phyloP scores from a whole-genome alignment of 768 basidiomycete species.

The Rhizopogon vesiculosus region DNA sequence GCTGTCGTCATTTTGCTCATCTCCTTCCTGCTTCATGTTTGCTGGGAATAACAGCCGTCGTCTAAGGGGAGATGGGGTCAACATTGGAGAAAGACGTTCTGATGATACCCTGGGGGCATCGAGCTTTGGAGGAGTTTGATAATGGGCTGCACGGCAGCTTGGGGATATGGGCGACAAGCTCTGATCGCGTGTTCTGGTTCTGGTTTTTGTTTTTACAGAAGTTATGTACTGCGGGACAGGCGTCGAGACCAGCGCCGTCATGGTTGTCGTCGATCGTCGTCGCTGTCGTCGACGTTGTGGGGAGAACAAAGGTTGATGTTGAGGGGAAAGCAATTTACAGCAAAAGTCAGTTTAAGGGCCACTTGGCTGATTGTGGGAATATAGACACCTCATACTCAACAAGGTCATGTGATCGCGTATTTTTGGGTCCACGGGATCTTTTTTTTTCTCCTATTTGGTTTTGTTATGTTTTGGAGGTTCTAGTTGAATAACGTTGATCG shows the following conservation, averaged over 20 bases:
- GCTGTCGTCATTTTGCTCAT: slow-evolving; percentile 17
- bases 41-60: slow-evolving; percentile 37
- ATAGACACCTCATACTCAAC: slow-evolving; percentile 17
- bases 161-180: slow-evolving; percentile 29
- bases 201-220: slow-evolving; percentile 22
- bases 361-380: slow-evolving; percentile 23
- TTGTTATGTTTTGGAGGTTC: neutral
- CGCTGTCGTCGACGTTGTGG: slow-evolving; percentile 16
- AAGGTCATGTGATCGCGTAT: slow-evolving; percentile 27
- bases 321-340: slow-evolving; percentile 3
- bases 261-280: slow-evolving; percentile 20
- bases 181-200: slow-evolving; percentile 18
- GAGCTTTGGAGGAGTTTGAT: slow-evolving; percentile 31
- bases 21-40: slow-evolving; percentile 5
- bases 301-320: slow-evolving; percentile 11
- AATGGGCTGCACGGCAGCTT: slow-evolving; percentile 25
- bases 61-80: slow-evolving; percentile 60
- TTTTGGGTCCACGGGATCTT: slow-evolving; percentile 16
- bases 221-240: slow-evolving; percentile 29
- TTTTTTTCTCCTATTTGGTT: slow-evolving; percentile 1
- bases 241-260: slow-evolving; percentile 23
- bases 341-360: slow-evolving; percentile 25
- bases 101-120: slow-evolving; percentile 16
- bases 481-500: neutral
- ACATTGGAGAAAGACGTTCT: slow-evolving; percentile 53